These are phyloP conservation scores for Leavenworthia alabamica DNA, from an alignment of 345 rosid species.

Conservation along the genomic window DNA sequence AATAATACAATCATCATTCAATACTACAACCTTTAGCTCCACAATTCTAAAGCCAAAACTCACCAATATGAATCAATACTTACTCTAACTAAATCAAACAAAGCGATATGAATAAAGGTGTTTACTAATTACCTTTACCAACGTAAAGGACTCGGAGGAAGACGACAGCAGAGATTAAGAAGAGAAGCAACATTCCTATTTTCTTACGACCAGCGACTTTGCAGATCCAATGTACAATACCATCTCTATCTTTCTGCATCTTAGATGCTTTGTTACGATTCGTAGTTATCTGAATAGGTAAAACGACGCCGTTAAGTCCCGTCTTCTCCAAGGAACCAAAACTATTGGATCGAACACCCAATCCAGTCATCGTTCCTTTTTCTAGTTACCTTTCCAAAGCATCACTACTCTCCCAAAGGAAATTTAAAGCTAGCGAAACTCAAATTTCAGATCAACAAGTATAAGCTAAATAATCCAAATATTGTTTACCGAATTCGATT, in stretches of 20 bases:
- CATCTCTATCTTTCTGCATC: constrained; percentile 82
- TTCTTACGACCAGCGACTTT: constrained; percentile 90
- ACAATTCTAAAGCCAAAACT: not conserved
- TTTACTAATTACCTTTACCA: constrained; percentile 86
- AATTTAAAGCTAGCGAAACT: not conserved
- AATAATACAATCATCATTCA: not conserved
- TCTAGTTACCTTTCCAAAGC: not conserved
- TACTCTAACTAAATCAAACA: not conserved
- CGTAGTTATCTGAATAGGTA: constrained; percentile 41
- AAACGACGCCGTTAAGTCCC: constrained; percentile 43
- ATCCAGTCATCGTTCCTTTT: constrained; percentile 50
- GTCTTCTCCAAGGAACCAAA: constrained; percentile 79
- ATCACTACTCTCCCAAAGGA: constrained; percentile 19
- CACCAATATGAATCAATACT: not conserved
- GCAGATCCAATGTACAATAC: constrained; percentile 71
- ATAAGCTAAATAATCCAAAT: constrained; percentile 7
- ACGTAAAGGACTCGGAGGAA: constrained; percentile 73
- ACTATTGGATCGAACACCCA: constrained; percentile 84
- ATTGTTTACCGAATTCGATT: not conserved
- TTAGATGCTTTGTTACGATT: constrained; percentile 58
- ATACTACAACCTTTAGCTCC: not conserved
- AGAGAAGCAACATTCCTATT: constrained; percentile 88
- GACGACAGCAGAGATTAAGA: constrained; percentile 72
- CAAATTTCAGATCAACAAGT: constrained; percentile 16
- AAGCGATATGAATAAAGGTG: not conserved